Evolutionary conservation across 495 filamentous ascomycete genomes (phyloP).

Genomic region (Evansstolkia leycettana): DNA sequence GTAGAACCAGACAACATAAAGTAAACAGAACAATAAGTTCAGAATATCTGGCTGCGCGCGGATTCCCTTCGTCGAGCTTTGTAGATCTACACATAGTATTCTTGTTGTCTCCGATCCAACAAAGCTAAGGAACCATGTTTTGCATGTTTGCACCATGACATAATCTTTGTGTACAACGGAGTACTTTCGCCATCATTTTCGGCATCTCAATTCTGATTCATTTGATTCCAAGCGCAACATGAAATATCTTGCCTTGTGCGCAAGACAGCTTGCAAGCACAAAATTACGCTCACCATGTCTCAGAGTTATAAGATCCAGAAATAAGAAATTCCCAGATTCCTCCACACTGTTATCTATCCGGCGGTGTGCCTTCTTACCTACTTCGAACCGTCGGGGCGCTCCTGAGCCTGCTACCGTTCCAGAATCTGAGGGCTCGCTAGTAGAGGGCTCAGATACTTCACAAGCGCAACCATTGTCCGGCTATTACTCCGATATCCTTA

Average conservation of each 20-base stretch:
- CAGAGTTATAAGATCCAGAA: no score
- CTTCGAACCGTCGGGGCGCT: conserved; percentile 10
- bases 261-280: conserved; percentile 2
- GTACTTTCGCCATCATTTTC: not conserved
- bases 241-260: conserved; percentile 15
- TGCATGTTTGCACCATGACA: conserved; percentile 5
- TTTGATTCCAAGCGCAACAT: conserved; percentile 13
- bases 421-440: conserved; percentile 4
- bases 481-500: conserved; percentile 27
- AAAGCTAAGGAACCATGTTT: no score
- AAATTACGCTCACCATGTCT: no score
- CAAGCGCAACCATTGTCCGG: conserved; percentile 33
- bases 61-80: no score
- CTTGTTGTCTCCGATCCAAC: no score
- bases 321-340: not conserved
- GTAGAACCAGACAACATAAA: no score
- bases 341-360: not conserved
- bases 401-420: conserved; percentile 5
- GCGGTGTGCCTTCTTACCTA: conserved; percentile 11
- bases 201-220: conserved; percentile 1
- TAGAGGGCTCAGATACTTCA: not conserved
- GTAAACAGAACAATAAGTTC: no score
- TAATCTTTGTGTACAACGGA: no score
- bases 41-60: not conserved
- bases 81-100: no score